These are phyloP conservation scores for Lentinula novae-zelandiae DNA, from an alignment of 1,284 basidiomycete species.

Conservation along the genomic window DNA sequence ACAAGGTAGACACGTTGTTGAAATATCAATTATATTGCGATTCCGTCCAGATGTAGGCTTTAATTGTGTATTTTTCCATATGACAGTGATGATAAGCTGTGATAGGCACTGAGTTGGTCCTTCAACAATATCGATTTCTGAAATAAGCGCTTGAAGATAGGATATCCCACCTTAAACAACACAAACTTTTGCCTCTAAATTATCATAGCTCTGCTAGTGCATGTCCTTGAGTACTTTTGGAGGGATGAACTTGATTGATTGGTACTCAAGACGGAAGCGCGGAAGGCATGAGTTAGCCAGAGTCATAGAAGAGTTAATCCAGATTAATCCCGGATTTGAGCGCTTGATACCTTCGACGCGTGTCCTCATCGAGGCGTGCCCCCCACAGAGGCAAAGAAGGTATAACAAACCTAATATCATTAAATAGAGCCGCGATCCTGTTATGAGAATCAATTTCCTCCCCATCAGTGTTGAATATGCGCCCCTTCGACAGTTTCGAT, in stretches of 20 bases:
- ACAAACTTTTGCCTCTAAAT: too few species aligned
- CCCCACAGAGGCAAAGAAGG: slow-evolving; percentile 1
- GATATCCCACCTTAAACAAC: too few species aligned
- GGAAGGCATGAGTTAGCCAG: neutral
- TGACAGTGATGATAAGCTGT: too few species aligned
- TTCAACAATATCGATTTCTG: too few species aligned
- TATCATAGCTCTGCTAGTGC: too few species aligned
- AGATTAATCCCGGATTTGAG: neutral
- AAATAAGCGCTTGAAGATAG: too few species aligned
- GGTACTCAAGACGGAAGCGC: too few species aligned
- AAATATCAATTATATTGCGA: neutral
- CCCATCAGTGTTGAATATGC: neutral
- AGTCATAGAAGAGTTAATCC: neutral
- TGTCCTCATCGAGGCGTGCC: neutral
- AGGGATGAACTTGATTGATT: too few species aligned
- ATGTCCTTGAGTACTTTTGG: too few species aligned
- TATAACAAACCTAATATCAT: neutral
- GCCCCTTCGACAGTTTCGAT: neutral
- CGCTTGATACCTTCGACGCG: neutral
- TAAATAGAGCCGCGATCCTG: neutral
- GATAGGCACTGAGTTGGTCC: too few species aligned
- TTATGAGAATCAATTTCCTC: neutral
- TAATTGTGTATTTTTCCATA: too few species aligned
- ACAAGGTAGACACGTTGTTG: neutral
- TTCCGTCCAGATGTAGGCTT: too few species aligned